Percentiles rank a stretch among this genome's conserved stretches.
Evolutionary conservation across 768 basidiomycete species (phyloP).

Genomic region (Auricularia sp.): DNA sequence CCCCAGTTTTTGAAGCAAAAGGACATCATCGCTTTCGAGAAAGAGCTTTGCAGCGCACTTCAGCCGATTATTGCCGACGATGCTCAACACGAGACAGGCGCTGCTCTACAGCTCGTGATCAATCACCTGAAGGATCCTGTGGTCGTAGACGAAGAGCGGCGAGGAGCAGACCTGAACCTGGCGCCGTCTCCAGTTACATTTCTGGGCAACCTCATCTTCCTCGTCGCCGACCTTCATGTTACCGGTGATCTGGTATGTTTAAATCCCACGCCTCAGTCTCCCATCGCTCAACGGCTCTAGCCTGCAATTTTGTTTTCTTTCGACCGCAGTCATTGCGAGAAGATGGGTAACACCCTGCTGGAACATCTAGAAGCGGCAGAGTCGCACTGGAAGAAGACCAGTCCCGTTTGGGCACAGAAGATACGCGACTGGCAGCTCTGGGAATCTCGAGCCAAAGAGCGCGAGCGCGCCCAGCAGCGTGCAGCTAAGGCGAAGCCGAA

Average conservation of each 20-base stretch:
- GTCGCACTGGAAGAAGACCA: conserved; percentile 36
- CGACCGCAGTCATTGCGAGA: conserved; percentile 49
- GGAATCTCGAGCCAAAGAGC: conserved; percentile 36
- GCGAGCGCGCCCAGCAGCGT: conserved; percentile 35
- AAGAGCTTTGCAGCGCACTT: conserved; percentile 37
- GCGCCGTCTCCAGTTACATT: conserved; percentile 26
- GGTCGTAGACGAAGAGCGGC: conserved; percentile 14
- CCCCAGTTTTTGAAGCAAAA: conserved; percentile 40
- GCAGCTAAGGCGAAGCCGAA: conserved; percentile 29
- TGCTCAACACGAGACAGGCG: conserved; percentile 25
- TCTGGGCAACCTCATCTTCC: conserved; percentile 35
- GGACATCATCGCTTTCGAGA: conserved; percentile 53
- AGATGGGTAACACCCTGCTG: conserved; percentile 34
- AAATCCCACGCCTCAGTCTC: neutral
- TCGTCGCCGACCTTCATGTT: conserved; percentile 50
- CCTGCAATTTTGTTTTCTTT: conserved; percentile 64
- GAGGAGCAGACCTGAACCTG: conserved; percentile 19
- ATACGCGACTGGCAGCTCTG: conserved; percentile 43
- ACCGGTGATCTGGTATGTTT: conserved; percentile 43
- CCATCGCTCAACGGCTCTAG: conserved; percentile 20
- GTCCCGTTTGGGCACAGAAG: conserved; percentile 41
- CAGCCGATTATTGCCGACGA: conserved; percentile 26
- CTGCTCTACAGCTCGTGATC: conserved; percentile 32
- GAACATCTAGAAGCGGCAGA: conserved; percentile 35
- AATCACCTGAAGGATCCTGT: conserved; percentile 31